Base-by-base conservation (phyloP, 257 asterid genomes). In the Petunia secreta region DNA sequence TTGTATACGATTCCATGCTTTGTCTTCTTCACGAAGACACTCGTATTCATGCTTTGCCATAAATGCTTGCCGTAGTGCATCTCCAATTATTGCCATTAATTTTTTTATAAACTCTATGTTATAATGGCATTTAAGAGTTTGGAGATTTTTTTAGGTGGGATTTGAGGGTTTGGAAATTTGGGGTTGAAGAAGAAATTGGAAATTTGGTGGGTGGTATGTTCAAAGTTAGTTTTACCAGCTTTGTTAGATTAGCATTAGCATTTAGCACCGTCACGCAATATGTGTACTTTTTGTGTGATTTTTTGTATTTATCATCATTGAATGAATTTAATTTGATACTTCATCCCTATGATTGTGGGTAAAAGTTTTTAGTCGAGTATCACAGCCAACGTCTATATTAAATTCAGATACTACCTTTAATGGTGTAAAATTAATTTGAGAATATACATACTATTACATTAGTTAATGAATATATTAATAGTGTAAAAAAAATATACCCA, bases 41-140 rank as follows among this genome's bases (percentile, higher is more conserved):
- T 88, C 87, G 89, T 93, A 91, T 86, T 95, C 95, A 88, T 88
- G 94, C 84, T 92, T 95, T 77, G 97, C 98, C 99, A 93, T 95
- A 86, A 94, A 94, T 16, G 98, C 94, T 90, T 94, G 98, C 84
- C 98, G 89, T 75, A 94, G 86, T 74, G 98, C 98, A 88, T 93
- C 98, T 43, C 96, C 89, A 4, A 93, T 87, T 25, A 91, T 79
- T 55, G 85, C 87, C 91, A 88, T 88, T 75, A 58, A 14, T 2
- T 5, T 46, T 41, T 52, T 25, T 50, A 50, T 34, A 75, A 79
- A 5, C 46, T 8, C 53, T 48, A 25, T 25, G 25, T 25, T 25
- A 8, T 7, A 73, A 73, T 48, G 46, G 77, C 46, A 71, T 48
- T 8, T 8, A 37, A 4, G 69, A 5, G 53, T 68, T 41, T 44